A percentile compares a stretch with the other conserved stretches of the same genome.
These are phyloP conservation scores for Mycena kentingensis DNA, from an alignment of 768 basidiomycete genomes.

Conservation along the genomic window DNA sequence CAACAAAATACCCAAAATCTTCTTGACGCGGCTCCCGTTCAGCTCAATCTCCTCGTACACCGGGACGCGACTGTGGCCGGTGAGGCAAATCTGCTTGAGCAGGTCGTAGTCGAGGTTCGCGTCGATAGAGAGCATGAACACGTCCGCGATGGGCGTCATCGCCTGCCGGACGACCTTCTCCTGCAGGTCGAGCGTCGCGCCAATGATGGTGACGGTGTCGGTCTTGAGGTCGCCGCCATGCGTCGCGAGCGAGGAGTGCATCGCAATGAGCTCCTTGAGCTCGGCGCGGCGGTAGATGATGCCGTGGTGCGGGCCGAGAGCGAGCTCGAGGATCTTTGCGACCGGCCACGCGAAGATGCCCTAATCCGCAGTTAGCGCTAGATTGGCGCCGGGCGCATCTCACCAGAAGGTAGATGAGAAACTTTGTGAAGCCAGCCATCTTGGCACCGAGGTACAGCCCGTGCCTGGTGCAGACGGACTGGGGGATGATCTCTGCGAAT, in stretches of 20 bases:
- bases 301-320: constrained; percentile 82
- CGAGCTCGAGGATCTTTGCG: constrained; percentile 77
- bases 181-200: constrained; percentile 85
- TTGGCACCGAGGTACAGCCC: constrained; percentile 88
- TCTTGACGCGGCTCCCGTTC: constrained; percentile 60
- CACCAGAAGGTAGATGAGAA: constrained; percentile 72
- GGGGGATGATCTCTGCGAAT: constrained; percentile 90
- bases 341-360: constrained; percentile 82
- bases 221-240: constrained; percentile 84
- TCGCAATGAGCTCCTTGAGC: constrained; percentile 86
- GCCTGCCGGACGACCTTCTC: constrained; percentile 83
- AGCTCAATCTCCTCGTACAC: constrained; percentile 79
- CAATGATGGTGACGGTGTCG: constrained; percentile 89
- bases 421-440: constrained; percentile 70
- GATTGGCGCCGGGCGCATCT: constrained; percentile 18
- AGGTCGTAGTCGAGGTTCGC: constrained; percentile 80
- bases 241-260: constrained; percentile 73
- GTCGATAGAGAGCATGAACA: constrained; percentile 89
- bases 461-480: constrained; percentile 89
- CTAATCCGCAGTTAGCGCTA: constrained; percentile 36
- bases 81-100: constrained; percentile 72
- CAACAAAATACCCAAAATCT: constrained; percentile 82
- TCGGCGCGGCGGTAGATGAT: constrained; percentile 89
- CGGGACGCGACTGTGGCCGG: constrained; percentile 83
- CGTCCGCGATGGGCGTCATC: constrained; percentile 78